phyloP scores from a whole-genome alignment of 2,329 filamentous ascomycete species.

The Thermothelomyces thermophilus region DNA sequence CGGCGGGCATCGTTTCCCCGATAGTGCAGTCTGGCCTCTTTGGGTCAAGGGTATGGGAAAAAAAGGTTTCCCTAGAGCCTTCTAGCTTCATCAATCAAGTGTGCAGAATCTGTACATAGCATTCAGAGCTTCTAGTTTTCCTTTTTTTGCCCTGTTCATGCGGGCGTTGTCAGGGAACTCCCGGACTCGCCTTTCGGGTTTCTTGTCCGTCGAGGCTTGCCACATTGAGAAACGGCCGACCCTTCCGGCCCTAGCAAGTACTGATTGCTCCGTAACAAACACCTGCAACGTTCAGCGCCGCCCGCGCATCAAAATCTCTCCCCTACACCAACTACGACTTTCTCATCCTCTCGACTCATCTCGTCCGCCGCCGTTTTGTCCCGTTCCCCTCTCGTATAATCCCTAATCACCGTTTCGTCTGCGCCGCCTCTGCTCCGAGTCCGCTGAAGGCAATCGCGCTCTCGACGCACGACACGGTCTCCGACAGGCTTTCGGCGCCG shows the following conservation, averaged over 20 bases:
- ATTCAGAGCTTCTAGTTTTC: constrained; percentile 1
- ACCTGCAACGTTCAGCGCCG: constrained; percentile 10
- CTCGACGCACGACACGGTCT: not conserved
- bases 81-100: not conserved
- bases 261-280: too few relatives aligned
- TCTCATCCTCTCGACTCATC: not conserved
- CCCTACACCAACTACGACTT: constrained; percentile 10
- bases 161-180: constrained; percentile 3
- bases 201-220: constrained; percentile 13
- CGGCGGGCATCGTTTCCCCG: constrained; percentile 9
- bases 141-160: constrained; percentile 9
- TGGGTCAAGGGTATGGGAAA: not conserved
- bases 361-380: not conserved
- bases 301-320: constrained; percentile 21
- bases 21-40: constrained; percentile 15
- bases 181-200: constrained; percentile 7
- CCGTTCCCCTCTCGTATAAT: not conserved
- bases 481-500: not conserved
- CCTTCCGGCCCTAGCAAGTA: constrained; percentile 19
- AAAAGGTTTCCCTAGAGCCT: not conserved
- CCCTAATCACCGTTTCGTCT: not conserved
- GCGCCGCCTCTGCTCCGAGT: not conserved
- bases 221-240: constrained; percentile 19
- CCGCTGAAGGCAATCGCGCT: not conserved
- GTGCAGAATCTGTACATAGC: not conserved